phyloP scores from a whole-genome alignment of 768 basidiomycete genomes.

The Agaricus subrufescens region DNA sequence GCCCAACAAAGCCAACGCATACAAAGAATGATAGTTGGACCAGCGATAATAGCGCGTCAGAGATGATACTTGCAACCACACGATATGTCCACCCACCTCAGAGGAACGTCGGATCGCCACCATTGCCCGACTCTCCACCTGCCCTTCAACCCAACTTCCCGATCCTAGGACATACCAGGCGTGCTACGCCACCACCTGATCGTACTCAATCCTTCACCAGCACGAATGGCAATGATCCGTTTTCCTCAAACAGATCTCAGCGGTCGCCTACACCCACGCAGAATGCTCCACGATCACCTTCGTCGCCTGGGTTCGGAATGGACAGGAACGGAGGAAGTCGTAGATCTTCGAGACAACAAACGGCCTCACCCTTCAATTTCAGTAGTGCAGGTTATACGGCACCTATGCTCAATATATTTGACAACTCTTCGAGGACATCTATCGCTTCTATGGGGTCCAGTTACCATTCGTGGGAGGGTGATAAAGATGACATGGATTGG shows the following conservation, averaged over 20 bases:
- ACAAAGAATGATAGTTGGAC: constrained; percentile 58
- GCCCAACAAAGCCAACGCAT: constrained; percentile 28
- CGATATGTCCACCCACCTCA: neutral
- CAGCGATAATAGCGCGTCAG: constrained; percentile 25
- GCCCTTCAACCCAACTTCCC: neutral
- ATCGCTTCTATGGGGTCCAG: constrained; percentile 80
- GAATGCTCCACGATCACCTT: constrained; percentile 45
- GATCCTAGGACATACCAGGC: neutral
- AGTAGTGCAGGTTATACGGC: constrained; percentile 38
- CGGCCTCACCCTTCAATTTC: constrained; percentile 46
- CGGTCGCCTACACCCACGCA: constrained; percentile 72
- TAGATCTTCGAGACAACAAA: constrained; percentile 54
- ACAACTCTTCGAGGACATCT: constrained; percentile 75
- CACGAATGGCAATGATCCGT: constrained; percentile 1
- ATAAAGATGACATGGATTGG: constrained; percentile 41
- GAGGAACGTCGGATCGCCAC: constrained; percentile 1
- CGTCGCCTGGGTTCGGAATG: constrained; percentile 40
- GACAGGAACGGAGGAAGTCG: constrained; percentile 31
- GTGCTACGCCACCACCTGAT: constrained; percentile 4
- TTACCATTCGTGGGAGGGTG: constrained; percentile 77
- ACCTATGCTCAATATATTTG: constrained; percentile 64
- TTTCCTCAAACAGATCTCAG: constrained; percentile 18
- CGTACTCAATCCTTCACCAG: neutral
- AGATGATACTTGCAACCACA: neutral
- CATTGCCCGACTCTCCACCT: neutral